phyloP scores from a whole-genome alignment of 345 rosid genomes.

The Acer campestre region DNA sequence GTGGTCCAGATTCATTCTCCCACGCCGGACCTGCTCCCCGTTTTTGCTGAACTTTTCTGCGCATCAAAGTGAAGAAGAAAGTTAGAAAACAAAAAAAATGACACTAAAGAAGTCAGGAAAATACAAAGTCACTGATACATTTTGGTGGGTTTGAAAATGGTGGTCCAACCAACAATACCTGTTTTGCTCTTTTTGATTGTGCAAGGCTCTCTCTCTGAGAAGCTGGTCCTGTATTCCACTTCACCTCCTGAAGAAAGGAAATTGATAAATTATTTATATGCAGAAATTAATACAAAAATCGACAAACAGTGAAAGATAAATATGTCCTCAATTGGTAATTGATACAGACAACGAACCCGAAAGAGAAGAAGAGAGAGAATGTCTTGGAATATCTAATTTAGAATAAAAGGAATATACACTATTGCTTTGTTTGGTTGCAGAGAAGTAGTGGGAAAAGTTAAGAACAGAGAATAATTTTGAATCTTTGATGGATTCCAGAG shows the following conservation, averaged over 20 bases:
- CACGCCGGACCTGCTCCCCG: constrained; percentile 65
- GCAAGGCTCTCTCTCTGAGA: constrained; percentile 79
- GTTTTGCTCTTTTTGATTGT: constrained; percentile 86
- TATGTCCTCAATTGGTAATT: constrained; percentile 5
- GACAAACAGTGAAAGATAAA: background rate
- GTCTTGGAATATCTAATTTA: background rate
- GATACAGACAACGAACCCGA: background rate
- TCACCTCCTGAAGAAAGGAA: constrained; percentile 52
- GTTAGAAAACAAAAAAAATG: background rate
- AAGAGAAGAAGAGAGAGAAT: background rate
- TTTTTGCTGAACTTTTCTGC: constrained; percentile 79
- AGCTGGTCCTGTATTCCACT: constrained; percentile 69
- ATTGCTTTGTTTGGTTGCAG: constrained; percentile 10
- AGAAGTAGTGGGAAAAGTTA: constrained; percentile 17
- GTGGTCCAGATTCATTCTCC: constrained; percentile 89
- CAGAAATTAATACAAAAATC: constrained; percentile 1
- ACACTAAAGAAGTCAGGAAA: constrained; percentile 3
- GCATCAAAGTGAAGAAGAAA: constrained; percentile 19
- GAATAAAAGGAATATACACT: constrained; percentile 11
- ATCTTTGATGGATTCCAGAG: constrained; percentile 16
- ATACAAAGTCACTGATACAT: constrained; percentile 9
- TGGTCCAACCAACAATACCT: constrained; percentile 43
- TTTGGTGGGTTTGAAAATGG: constrained; percentile 6
- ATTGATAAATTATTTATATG: background rate
- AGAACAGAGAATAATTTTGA: constrained; percentile 8